Evolutionary conservation across 1,139 yeast species (phyloP).

Genomic region (Pichia sp.): DNA sequence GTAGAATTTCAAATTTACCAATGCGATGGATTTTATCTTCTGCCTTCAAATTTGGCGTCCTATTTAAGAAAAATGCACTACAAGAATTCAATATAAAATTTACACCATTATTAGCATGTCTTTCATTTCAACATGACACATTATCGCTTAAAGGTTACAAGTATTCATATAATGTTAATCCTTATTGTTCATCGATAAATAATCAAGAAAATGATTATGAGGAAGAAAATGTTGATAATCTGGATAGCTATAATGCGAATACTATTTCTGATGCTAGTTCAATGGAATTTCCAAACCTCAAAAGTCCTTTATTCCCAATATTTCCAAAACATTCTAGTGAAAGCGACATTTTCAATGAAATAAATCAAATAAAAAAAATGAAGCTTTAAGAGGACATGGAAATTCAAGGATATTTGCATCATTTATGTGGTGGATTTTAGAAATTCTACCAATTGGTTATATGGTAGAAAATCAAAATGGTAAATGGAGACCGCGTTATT

Average conservation of each 20-base stretch:
- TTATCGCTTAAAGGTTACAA: slow-evolving; percentile 27
- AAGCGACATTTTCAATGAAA: not conserved
- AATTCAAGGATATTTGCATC: slow-evolving; percentile 23
- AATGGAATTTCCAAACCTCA: not conserved
- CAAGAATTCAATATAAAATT: slow-evolving; percentile 35
- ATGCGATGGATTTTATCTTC: slow-evolving; percentile 55
- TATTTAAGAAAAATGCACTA: slow-evolving; percentile 37
- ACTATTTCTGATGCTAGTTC: too few relatives aligned
- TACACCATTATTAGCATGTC: slow-evolving; percentile 35
- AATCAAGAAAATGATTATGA: not conserved
- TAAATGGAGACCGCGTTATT: slow-evolving; percentile 41
- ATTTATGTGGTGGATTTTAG: slow-evolving; percentile 56
- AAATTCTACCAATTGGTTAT: slow-evolving; percentile 49
- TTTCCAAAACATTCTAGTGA: slow-evolving; percentile 1
- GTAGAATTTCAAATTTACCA: slow-evolving; percentile 39
- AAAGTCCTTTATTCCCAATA: slow-evolving; percentile 6
- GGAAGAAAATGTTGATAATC: not conserved
- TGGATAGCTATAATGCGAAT: not conserved
- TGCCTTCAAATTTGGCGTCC: slow-evolving; percentile 44
- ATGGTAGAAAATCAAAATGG: slow-evolving; percentile 41
- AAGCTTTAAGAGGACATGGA: slow-evolving; percentile 36
- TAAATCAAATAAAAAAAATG: slow-evolving; percentile 8
- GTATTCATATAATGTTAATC: slow-evolving; percentile 8
- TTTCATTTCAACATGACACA: slow-evolving; percentile 45
- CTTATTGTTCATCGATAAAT: slow-evolving; percentile 2